phyloP scores from a whole-genome alignment of 306 rosid genomes.

The Glycyrrhiza uralensis region DNA sequence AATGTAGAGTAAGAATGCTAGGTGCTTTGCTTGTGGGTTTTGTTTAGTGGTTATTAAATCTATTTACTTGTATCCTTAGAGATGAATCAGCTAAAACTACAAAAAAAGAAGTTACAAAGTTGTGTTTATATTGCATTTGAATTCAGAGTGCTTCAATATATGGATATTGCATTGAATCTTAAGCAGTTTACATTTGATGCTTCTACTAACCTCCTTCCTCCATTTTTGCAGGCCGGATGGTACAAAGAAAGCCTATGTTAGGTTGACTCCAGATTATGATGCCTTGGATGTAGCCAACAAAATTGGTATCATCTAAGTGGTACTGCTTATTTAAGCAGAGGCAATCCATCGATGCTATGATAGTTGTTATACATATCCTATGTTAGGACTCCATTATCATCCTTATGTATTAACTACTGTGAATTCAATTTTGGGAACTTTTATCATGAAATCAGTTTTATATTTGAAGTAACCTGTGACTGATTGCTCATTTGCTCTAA shows the following conservation, averaged over 20 bases:
- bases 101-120: not conserved
- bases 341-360: conserved; percentile 24
- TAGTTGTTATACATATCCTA: conserved; percentile 39
- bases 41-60: not conserved
- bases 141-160: not conserved
- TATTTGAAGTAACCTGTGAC: not conserved
- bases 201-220: not conserved
- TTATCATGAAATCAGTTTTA: not conserved
- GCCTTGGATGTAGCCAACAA: conserved; percentile 96
- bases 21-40: not conserved
- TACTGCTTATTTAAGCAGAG: conserved; percentile 5
- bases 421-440: conserved; percentile 16
- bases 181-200: not conserved
- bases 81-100: not conserved
- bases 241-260: conserved; percentile 89
- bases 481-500: not conserved
- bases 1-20: not conserved
- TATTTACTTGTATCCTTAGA: not conserved
- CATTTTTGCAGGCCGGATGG: conserved; percentile 75
- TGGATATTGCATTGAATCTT: not conserved
- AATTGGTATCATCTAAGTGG: conserved; percentile 78
- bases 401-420: conserved; percentile 22
- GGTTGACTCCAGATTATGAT: conserved; percentile 82
- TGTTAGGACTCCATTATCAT: conserved; percentile 28
- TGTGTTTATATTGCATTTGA: not conserved